phyloP scores from a whole-genome alignment of 148 eudicot genomes.

The Salicornia ramosissima region DNA sequence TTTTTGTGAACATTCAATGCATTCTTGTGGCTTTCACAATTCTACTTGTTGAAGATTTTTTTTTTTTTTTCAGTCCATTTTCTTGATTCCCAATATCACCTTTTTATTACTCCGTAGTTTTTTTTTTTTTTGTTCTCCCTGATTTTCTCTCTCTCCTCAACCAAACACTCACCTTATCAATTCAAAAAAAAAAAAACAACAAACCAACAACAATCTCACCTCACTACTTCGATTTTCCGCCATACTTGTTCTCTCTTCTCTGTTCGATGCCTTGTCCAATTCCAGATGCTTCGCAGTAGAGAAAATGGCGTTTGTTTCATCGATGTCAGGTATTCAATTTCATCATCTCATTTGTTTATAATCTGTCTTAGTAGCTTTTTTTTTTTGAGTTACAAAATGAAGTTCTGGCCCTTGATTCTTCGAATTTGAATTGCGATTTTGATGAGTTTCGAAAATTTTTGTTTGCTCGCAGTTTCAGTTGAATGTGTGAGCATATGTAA shows the following conservation, averaged over 20 bases:
- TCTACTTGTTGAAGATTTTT: not conserved
- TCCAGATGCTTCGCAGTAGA: conserved; percentile 51
- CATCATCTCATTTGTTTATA: not conserved
- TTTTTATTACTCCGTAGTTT: not conserved
- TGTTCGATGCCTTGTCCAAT: conserved; percentile 24
- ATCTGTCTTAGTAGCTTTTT: not conserved
- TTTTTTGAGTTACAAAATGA: not conserved
- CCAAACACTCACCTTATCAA: conserved; percentile 34
- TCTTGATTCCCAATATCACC: not conserved
- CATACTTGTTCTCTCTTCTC: not conserved
- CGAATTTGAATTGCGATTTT: not conserved
- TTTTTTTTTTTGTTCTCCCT: not conserved
- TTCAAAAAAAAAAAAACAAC: conserved; percentile 7
- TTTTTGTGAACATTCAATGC: no score
- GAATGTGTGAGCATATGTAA: conserved; percentile 79
- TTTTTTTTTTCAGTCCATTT: not conserved
- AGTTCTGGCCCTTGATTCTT: not conserved
- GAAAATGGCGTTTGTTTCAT: conserved; percentile 64
- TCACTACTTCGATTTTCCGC: conserved; percentile 13
- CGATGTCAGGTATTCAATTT: conserved; percentile 45
- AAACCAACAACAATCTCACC: conserved; percentile 14
- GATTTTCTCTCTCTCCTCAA: conserved; percentile 18
- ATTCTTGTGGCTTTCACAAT: conserved; percentile 16
- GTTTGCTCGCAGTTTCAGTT: conserved; percentile 47
- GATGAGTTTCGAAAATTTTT: not conserved